These are phyloP conservation scores for Solanum bulbocastanum DNA, from an alignment of 257 asterid species.

Conservation along the genomic window DNA sequence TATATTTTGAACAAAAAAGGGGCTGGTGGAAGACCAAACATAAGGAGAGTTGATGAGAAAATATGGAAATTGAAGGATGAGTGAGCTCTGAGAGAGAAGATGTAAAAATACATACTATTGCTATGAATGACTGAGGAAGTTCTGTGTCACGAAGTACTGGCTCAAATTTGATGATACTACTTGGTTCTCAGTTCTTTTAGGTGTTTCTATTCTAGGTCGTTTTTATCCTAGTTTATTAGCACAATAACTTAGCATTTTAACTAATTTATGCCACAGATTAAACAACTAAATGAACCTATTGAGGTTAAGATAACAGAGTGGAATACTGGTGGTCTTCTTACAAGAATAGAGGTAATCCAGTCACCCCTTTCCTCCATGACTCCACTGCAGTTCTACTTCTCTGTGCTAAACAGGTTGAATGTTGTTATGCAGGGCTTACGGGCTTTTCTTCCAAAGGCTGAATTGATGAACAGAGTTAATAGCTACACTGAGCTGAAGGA, in stretches of 20 bases:
- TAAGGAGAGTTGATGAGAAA: background rate
- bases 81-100: background rate
- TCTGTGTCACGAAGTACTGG: background rate
- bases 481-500: slow-evolving; percentile 76
- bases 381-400: background rate
- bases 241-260: background rate
- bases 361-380: background rate
- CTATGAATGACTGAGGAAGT: background rate
- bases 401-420: background rate
- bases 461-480: slow-evolving; percentile 69
- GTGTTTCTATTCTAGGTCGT: background rate
- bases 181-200: background rate
- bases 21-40: background rate
- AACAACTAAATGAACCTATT: slow-evolving; percentile 77
- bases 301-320: slow-evolving; percentile 77
- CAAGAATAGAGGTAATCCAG: slow-evolving; percentile 73
- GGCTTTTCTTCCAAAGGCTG: slow-evolving; percentile 91
- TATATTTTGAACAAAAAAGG: background rate
- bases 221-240: background rate
- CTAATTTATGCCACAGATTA: slow-evolving; percentile 40
- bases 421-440: slow-evolving; percentile 74
- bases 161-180: background rate
- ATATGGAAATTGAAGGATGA: background rate
- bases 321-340: slow-evolving; percentile 94
- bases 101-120: background rate